Evolutionary conservation across 768 basidiomycete species (phyloP).

Genomic region (Lentinula aciculospora): DNA sequence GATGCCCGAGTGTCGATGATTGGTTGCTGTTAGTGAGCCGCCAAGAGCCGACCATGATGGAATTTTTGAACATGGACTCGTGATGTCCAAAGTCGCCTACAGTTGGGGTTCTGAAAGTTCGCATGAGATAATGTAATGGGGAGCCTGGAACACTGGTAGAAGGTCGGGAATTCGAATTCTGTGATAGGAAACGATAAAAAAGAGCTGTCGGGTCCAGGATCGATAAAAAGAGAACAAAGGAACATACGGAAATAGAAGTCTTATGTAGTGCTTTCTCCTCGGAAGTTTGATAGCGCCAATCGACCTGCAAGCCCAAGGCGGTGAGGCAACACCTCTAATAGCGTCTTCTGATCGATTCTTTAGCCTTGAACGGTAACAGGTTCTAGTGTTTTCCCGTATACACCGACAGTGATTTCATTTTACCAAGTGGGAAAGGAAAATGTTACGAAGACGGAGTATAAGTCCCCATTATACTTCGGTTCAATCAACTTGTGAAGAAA

Average conservation of each 20-base stretch:
- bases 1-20: too few species aligned
- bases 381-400: too few species aligned
- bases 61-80: neutral
- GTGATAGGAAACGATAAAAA: neutral
- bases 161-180: neutral
- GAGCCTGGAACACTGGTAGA: neutral
- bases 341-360: neutral
- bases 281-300: neutral
- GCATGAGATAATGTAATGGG: neutral
- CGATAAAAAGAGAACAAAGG: conserved; percentile 3
- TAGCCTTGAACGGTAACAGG: too few species aligned
- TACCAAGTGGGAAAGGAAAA: neutral
- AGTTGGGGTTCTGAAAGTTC: neutral
- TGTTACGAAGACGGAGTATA: neutral
- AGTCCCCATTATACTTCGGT: neutral
- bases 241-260: neutral
- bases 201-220: conserved; percentile 1
- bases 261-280: neutral
- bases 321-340: neutral
- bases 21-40: neutral
- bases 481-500: neutral
- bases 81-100: neutral
- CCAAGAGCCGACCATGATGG: neutral
- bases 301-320: neutral
- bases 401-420: too few species aligned